These are phyloP conservation scores for Pluteus cervinus DNA, from an alignment of 768 basidiomycete genomes.

Conservation along the genomic window DNA sequence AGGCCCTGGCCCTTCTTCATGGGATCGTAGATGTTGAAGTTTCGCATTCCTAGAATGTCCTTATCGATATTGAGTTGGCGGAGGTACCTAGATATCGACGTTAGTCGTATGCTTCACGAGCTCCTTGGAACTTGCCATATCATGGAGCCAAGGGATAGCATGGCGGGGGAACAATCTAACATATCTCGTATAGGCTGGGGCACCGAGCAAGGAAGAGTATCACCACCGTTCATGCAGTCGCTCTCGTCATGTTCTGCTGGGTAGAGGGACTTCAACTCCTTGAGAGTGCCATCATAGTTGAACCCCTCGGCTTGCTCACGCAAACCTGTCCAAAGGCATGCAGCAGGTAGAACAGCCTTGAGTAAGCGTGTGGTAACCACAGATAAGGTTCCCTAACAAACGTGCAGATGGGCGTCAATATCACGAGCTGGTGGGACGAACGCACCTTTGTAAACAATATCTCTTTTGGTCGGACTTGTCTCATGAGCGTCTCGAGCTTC, in stretches of 20 bases:
- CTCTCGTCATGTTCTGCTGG: slow-evolving; percentile 33
- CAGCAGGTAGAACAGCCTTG: slow-evolving; percentile 71
- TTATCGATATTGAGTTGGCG: slow-evolving; percentile 93
- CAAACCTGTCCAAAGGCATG: slow-evolving; percentile 86
- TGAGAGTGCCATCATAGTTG: slow-evolving; percentile 61
- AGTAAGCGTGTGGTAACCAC: slow-evolving; percentile 78
- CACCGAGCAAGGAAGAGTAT: slow-evolving; percentile 37
- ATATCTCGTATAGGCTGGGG: slow-evolving; percentile 76
- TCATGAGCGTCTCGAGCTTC: slow-evolving; percentile 86
- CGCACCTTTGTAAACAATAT: slow-evolving; percentile 82
- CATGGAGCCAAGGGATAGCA: slow-evolving; percentile 87
- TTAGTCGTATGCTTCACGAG: slow-evolving; percentile 18
- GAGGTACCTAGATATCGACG: slow-evolving; percentile 53
- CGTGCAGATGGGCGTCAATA: background rate
- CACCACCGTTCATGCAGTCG: slow-evolving; percentile 27
- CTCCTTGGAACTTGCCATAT: slow-evolving; percentile 57
- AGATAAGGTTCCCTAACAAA: slow-evolving; percentile 72
- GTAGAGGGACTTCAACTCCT: slow-evolving; percentile 65
- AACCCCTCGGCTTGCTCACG: slow-evolving; percentile 82
- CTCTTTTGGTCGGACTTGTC: slow-evolving; percentile 89
- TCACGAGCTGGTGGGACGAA: background rate
- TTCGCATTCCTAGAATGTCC: slow-evolving; percentile 91
- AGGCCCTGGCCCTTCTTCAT: slow-evolving; percentile 85
- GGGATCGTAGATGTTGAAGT: slow-evolving; percentile 97
- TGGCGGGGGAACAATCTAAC: slow-evolving; percentile 56